Evolutionary conservation across 805 yeast genomes (phyloP), one percentile per base, ranked within the genome.

Genomic region (Candida vaughaniae): DNA sequence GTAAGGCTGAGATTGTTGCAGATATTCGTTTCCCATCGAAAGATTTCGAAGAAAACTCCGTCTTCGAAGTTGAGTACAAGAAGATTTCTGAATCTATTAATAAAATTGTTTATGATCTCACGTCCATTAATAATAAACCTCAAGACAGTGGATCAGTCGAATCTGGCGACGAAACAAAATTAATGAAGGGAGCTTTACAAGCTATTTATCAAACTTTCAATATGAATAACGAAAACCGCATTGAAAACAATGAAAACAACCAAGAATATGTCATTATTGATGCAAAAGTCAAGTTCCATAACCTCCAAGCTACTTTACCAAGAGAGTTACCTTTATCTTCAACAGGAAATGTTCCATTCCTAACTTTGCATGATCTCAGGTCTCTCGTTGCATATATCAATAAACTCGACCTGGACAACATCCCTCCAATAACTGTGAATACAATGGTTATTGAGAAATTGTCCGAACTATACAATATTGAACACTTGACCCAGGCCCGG

Each of bases 1-100:
- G 93, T 3, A 78, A 78, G 46, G 78, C 81, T 4, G 89, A 84
- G 40, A 61, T 85, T 4, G 64, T 73, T 12, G 85, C 87, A 3
- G 93, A 85, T 59, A 75, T 85, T 15, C 78, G 81, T 74, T 65
- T 85, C 20, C 93, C 95, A 1, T 66, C 62, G 20, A 69, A 69
- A n/a, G 49, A 47, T 19, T 48, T 47, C n/a, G 51, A 49, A 6
- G 42, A 44, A 14, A 46, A 52, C 41, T 42, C 53, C 6, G 48
- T 49, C 11, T 47, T 41, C 35, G 45, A 43, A 18, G 36, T 45
- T 10, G 57, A 54, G 25, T 55, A 45, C 31, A 39, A 31, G 16
- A 49, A 44, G 42, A 52, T 51, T 31, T 55, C 52, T 44, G 62
- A 54, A 17, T 49, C 57, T 16, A 46, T 61, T 30, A 49, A 58